Evolutionary conservation across 208 protist species (phyloP).

Genomic region (Trypanosomatidae sp.): DNA sequence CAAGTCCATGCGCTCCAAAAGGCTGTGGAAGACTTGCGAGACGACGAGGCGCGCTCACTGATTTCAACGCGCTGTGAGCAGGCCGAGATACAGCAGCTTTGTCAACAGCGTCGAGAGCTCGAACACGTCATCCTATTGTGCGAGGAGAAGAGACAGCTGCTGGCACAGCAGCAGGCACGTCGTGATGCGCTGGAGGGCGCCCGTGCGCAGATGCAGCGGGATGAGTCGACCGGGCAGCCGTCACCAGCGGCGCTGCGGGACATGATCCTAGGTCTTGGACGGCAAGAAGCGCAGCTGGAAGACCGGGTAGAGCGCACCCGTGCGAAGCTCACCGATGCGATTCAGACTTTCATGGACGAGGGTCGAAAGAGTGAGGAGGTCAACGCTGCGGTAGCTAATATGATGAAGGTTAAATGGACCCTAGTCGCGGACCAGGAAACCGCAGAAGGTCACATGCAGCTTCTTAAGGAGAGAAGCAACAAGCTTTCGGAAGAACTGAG

Average conservation of each 20-base stretch:
- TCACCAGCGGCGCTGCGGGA: constrained; percentile 30
- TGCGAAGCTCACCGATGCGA: constrained; percentile 20
- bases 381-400: constrained; percentile 20
- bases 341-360: constrained; percentile 39
- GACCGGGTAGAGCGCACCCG: constrained; percentile 36
- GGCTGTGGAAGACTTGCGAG: constrained; percentile 4
- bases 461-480: constrained; percentile 20
- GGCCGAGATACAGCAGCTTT: constrained; percentile 23
- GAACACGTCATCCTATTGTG: constrained; percentile 15
- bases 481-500: constrained; percentile 21
- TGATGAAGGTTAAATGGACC: constrained; percentile 9
- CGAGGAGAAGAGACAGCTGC: constrained; percentile 29
- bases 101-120: constrained; percentile 18
- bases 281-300: constrained; percentile 33
- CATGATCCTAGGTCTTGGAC: constrained; percentile 26
- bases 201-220: constrained; percentile 20
- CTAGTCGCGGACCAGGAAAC: constrained; percentile 16
- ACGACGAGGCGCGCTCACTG: constrained; percentile 1
- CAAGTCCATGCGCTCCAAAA: constrained; percentile 17
- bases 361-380: constrained; percentile 33
- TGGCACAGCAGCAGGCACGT: constrained; percentile 25
- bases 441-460: constrained; percentile 13
- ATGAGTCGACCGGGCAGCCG: constrained; percentile 10
- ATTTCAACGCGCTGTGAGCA: constrained; percentile 7
- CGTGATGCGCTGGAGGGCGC: constrained; percentile 25